Conservation (phyloP, 306 rosid species). For the Aeschynomene evenia region DNA sequence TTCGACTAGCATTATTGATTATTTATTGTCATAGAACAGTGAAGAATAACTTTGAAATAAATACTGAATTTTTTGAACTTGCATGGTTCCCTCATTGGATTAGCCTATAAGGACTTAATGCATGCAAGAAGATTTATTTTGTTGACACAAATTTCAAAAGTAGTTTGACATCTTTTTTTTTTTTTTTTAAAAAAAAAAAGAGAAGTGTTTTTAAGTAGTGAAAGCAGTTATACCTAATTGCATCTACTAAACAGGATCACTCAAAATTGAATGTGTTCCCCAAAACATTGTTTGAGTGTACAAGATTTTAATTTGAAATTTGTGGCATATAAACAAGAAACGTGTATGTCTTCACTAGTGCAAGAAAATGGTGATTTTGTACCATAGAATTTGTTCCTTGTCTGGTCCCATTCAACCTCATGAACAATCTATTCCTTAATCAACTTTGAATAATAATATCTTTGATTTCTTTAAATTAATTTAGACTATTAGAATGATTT, state of each 20-base stretch:
- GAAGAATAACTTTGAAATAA: background rate
- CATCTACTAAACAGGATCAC: background rate
- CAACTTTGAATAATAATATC: too few relatives aligned
- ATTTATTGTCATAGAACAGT: background rate
- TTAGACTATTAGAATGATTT: too few relatives aligned
- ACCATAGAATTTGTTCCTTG: background rate
- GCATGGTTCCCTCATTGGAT: background rate
- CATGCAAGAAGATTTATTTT: background rate
- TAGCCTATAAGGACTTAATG: background rate
- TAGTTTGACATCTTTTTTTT: background rate
- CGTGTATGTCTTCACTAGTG: background rate
- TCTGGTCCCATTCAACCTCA: background rate
- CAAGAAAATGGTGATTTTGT: slow-evolving; percentile 15
- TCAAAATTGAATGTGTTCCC: background rate
- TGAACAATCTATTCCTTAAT: too few relatives aligned
- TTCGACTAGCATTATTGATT: too few relatives aligned
- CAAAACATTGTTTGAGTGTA: background rate
- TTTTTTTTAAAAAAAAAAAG: background rate
- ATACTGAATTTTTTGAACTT: background rate
- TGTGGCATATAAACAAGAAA: background rate
- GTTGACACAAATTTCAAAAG: slow-evolving; percentile 1
- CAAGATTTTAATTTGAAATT: background rate
- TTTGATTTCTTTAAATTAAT: too few relatives aligned
- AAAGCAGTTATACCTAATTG: slow-evolving; percentile 24
- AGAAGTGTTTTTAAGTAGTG: background rate